These are phyloP conservation scores for Cryoendolithus antarcticus DNA, from an alignment of 2,329 filamentous ascomycete species.

Conservation along the genomic window DNA sequence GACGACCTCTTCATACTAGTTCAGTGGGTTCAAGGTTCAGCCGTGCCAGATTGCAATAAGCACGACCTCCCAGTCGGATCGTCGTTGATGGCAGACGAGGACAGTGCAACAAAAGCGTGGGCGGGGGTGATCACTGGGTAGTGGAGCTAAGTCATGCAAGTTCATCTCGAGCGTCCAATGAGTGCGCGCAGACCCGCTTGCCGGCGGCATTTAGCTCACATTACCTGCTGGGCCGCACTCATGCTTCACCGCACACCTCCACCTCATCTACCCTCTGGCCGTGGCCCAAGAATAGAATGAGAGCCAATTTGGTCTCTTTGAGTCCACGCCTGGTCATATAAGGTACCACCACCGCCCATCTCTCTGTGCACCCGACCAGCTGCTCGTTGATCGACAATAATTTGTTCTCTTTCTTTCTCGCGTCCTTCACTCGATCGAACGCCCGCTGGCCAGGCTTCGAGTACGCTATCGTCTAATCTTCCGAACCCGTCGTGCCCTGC, in stretches of 20 bases:
- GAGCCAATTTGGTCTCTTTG: slow-evolving; percentile 26
- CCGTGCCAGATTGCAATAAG: no score
- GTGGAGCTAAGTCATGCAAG: no score
- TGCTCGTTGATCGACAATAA: slow-evolving; percentile 32
- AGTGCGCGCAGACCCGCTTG: no score
- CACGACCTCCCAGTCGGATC: slow-evolving; percentile 4
- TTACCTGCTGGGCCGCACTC: slow-evolving; percentile 4
- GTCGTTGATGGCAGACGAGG: slow-evolving; percentile 4
- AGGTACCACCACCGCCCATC: slow-evolving; percentile 28
- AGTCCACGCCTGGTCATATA: slow-evolving; percentile 34
- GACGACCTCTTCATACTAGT: no score
- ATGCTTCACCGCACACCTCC: slow-evolving; percentile 3
- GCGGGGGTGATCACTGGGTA: neutral
- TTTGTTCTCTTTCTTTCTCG: slow-evolving; percentile 29
- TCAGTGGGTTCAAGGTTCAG: no score
- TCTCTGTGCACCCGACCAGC: slow-evolving; percentile 17
- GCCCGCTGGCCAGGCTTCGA: slow-evolving; percentile 38
- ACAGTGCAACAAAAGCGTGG: slow-evolving; percentile 1
- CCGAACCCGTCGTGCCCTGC: slow-evolving; percentile 17
- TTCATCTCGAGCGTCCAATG: no score
- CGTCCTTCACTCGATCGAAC: slow-evolving; percentile 23
- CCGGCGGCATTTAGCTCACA: slow-evolving; percentile 5
- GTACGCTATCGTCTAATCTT: slow-evolving; percentile 30
- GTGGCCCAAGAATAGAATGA: slow-evolving; percentile 36
- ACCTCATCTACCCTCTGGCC: slow-evolving; percentile 1